A percentile compares a stretch with the other conserved stretches of the same genome.
Conservation (phyloP, 1,139 yeast genomes). For the Candida sp. region DNA sequence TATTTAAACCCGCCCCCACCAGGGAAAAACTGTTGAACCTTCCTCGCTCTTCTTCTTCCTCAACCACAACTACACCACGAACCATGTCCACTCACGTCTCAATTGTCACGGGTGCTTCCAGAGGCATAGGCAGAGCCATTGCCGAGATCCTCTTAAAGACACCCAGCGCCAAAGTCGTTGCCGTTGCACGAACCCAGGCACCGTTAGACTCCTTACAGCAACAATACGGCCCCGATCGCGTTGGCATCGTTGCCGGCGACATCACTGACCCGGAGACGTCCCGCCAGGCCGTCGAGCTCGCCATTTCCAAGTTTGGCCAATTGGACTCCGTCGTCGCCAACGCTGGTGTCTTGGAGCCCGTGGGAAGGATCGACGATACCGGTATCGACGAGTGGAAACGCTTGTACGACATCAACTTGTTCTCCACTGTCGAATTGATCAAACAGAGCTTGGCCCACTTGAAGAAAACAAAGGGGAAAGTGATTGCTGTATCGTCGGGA, state of each 20-base stretch:
- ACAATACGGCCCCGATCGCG: slow-evolving; percentile 51
- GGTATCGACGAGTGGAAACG: slow-evolving; percentile 61
- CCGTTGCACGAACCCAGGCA: slow-evolving; percentile 69
- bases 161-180: slow-evolving; percentile 55
- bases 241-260: slow-evolving; percentile 71
- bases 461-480: slow-evolving; percentile 57
- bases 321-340: slow-evolving; percentile 79
- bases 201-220: slow-evolving; percentile 47
- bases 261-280: slow-evolving; percentile 48
- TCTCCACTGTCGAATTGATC: slow-evolving; percentile 71
- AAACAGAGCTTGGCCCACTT: slow-evolving; percentile 62
- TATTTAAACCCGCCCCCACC: no score
- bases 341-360: slow-evolving; percentile 91
- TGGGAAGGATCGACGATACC: slow-evolving; percentile 55
- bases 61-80: no score
- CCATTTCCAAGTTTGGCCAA: slow-evolving; percentile 57
- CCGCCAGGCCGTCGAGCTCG: slow-evolving; percentile 45
- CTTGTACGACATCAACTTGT: slow-evolving; percentile 78
- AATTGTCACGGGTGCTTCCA: slow-evolving; percentile 74
- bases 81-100: slow-evolving; percentile 11
- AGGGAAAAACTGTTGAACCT: background rate
- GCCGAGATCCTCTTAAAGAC: slow-evolving; percentile 54
- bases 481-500: slow-evolving; percentile 85
- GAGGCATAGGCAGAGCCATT: slow-evolving; percentile 74
- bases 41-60: background rate